Evolutionary conservation across 352 stramenopile genomes (phyloP), one percentile per base, ranked within the genome.

Genomic region (Pilasporangium apinafurcum): DNA sequence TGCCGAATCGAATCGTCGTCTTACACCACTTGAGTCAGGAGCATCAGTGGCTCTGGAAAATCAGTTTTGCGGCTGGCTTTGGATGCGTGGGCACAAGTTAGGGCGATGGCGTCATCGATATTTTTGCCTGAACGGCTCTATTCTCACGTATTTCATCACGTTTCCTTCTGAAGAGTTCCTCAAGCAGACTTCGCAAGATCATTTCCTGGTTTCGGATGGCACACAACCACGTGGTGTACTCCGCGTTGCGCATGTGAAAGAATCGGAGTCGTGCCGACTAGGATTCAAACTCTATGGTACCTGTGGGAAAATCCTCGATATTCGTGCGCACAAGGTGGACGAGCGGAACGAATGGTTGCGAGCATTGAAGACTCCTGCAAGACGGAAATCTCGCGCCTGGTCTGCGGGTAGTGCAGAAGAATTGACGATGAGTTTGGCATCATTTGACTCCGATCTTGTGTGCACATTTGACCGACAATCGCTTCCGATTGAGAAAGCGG

Each of bases 61-160:
- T 37, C 74, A 86, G 36, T 86, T 87, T 53, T 86, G 65, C 33
- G 78, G 78, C 5, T 91, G 78, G 78, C 63, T 91, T 5, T 91
- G 78, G 78, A 91, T 91, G 75, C 72, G 74, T 5, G 68, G 65
- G 24, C 49, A 53, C 22, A 60, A 68, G 27, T 54, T 87, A 17
- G 68, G 72, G 24, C 67, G 73, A 8, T 91, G 78, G 78, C 64
- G 73, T 5, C 74, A 87, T 32, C 71, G 77, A 9, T 90, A 87
- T 49, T 86, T 90, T 31, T 84, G 68, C 49, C 43, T 90, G 18
- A 74, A 83, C 25, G 68, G 68, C 10, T 62, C 68, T n/a, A 60
- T 90, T 56, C 37, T 90, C 10, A 70, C 71, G 33, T 86, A 84
- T 36, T 90, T 85, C 39, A 67, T 68, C 3, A 77, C 65, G 18